These are phyloP conservation scores for Toxoplasma gondii DNA, from an alignment of 169 alveolate species.

Conservation along the genomic window DNA sequence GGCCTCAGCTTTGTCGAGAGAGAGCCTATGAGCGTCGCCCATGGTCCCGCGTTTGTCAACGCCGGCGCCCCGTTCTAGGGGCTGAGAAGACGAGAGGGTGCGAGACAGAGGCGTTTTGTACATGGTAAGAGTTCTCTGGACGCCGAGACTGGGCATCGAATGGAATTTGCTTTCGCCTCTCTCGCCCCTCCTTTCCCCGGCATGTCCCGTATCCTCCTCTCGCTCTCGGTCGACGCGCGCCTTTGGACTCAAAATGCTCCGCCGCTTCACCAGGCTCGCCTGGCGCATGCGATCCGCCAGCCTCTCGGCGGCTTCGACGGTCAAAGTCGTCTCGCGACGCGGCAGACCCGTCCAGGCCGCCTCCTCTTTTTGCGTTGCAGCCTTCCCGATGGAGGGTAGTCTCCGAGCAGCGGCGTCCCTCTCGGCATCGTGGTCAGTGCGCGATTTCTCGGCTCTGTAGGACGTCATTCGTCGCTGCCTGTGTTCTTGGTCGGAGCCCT, in stretches of 20 bases:
- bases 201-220: neutral
- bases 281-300: constrained; percentile 1
- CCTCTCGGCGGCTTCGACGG: constrained; percentile 18
- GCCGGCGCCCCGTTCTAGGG: neutral
- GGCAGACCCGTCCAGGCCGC: neutral
- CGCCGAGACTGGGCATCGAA: constrained; percentile 4
- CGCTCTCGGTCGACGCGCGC: neutral
- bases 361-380: neutral
- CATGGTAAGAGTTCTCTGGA: constrained; percentile 32
- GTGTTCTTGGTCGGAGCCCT: too few relatives aligned
- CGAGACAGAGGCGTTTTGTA: constrained; percentile 29
- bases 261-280: neutral
- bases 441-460: too few relatives aligned
- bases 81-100: neutral
- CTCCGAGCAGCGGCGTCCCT: neutral
- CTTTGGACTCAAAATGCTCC: neutral
- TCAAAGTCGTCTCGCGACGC: constrained; percentile 6
- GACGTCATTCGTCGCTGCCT: too few relatives aligned
- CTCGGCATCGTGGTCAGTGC: neutral
- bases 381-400: neutral
- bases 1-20: neutral
- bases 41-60: neutral
- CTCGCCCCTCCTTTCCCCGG: neutral
- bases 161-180: too few relatives aligned
- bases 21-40: constrained; percentile 6